These are phyloP conservation scores for Rhizopogon roseolus DNA, from an alignment of 768 basidiomycete species.

Conservation along the genomic window DNA sequence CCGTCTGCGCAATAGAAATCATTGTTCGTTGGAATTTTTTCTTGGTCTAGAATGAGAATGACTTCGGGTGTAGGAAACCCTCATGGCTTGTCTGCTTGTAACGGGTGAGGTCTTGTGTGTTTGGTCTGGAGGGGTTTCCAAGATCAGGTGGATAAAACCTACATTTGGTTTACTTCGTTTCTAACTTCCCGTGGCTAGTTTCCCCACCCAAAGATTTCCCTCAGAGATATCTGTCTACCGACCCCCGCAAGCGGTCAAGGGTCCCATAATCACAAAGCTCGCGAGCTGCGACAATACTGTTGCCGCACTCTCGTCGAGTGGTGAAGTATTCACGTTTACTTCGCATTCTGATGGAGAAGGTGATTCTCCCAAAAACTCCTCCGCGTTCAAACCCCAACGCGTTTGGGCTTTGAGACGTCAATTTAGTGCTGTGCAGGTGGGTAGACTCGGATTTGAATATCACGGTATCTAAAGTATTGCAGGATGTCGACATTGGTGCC, in stretches of 20 bases:
- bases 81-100: slow-evolving; percentile 77
- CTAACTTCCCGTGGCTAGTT: slow-evolving; percentile 34
- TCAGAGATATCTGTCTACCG: slow-evolving; percentile 73
- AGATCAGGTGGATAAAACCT: slow-evolving; percentile 53
- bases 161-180: neutral
- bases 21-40: slow-evolving; percentile 33
- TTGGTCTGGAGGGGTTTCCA: slow-evolving; percentile 70
- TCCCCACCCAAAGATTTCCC: slow-evolving; percentile 75
- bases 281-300: slow-evolving; percentile 75
- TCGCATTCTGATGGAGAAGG: slow-evolving; percentile 33
- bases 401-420: slow-evolving; percentile 88
- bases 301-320: slow-evolving; percentile 77
- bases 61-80: slow-evolving; percentile 58
- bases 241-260: slow-evolving; percentile 70
- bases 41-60: neutral
- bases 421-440: slow-evolving; percentile 75
- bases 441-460: slow-evolving; percentile 13
- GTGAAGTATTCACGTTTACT: slow-evolving; percentile 88
- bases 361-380: slow-evolving; percentile 10
- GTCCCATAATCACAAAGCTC: slow-evolving; percentile 74
- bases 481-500: slow-evolving; percentile 86
- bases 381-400: slow-evolving; percentile 70
- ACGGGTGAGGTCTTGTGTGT: slow-evolving; percentile 80
- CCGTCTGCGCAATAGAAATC: slow-evolving; percentile 68
- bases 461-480: slow-evolving; percentile 4